Evolutionary conservation across 495 filamentous ascomycete genomes (phyloP).

Genomic region (Choiromyces venosus): DNA sequence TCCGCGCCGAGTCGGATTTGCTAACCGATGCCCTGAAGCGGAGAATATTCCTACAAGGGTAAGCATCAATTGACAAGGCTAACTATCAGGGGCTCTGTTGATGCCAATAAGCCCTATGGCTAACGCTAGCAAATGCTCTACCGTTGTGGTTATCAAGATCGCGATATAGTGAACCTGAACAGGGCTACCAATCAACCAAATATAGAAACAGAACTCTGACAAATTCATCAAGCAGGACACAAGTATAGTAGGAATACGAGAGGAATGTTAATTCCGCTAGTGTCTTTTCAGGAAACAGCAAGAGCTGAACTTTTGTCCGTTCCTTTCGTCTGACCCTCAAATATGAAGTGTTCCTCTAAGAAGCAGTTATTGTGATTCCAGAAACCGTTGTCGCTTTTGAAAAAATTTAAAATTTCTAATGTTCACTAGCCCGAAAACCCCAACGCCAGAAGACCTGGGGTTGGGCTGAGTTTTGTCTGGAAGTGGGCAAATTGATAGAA

Average conservation of each 20-base stretch:
- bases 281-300: not conserved
- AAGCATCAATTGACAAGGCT: conserved; percentile 2
- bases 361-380: too few species aligned
- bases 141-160: not conserved
- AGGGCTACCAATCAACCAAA: not conserved
- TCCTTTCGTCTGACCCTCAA: not conserved
- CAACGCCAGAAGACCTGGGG: too few species aligned
- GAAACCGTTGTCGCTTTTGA: too few species aligned
- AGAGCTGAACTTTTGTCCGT: not conserved
- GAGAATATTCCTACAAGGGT: conserved; percentile 40
- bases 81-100: not conserved
- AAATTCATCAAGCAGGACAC: not conserved
- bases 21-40: conserved; percentile 38
- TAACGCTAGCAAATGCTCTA: not conserved
- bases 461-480: too few species aligned
- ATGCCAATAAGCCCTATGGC: not conserved
- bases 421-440: too few species aligned
- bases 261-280: not conserved
- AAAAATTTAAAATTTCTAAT: too few species aligned
- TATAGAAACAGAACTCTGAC: not conserved
- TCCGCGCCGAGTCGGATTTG: conserved; percentile 23
- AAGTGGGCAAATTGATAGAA: too few species aligned
- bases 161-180: not conserved
- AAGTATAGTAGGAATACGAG: not conserved
- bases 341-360: not conserved